Evolutionary conservation across 2,329 filamentous ascomycete genomes (phyloP), one percentile per base, ranked within the genome.

Genomic region (Calonectria multiphialidica): DNA sequence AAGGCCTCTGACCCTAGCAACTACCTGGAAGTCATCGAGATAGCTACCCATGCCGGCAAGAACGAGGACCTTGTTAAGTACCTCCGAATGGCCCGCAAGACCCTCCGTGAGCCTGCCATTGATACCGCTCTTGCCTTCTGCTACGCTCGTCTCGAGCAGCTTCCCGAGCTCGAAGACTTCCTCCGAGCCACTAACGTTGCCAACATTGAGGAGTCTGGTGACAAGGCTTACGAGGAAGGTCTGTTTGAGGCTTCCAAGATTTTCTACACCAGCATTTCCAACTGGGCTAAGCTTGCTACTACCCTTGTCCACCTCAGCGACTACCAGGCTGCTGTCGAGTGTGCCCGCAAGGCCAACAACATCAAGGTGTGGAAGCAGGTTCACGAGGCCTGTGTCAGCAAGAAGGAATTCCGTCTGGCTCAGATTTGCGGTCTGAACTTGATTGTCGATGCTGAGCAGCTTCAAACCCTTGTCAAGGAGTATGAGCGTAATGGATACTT

Each of bases 291-390:
- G 89, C 92, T 99, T 80, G 96, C 97, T 16, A 98, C 97, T 13
- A 99, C 97, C 13, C 91, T 98, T 72, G 97, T 99, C n/a, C 95
- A 98, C 84, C 92, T 99, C 8, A 94, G 93, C 76, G 97, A 99
- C 79, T 98, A 99, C 87, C 97, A 99, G 85, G 95, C 95, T 78
- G 97, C 97, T 55, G 97, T 99, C 49, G 97, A 99, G 84, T 98
- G 95, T 81, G 97, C 97, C 30, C 94, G 97, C 83, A 98, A 99
- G 87, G 97, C 97, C 80, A 99, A 98, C 89, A 98, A 95, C 85
- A 96, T 98, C 86, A 98, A 98, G 88, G 97, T 99, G 65, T 99
- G 97, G 97, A 98, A 97, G 86, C 95, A 99, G 86, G 97, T 99
- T 78, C 97, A 98, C 86, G 94, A 95, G 82, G 97, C 96, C 25